phyloP scores from a whole-genome alignment of 495 filamentous ascomycete genomes.

The Acidomyces sp. region DNA sequence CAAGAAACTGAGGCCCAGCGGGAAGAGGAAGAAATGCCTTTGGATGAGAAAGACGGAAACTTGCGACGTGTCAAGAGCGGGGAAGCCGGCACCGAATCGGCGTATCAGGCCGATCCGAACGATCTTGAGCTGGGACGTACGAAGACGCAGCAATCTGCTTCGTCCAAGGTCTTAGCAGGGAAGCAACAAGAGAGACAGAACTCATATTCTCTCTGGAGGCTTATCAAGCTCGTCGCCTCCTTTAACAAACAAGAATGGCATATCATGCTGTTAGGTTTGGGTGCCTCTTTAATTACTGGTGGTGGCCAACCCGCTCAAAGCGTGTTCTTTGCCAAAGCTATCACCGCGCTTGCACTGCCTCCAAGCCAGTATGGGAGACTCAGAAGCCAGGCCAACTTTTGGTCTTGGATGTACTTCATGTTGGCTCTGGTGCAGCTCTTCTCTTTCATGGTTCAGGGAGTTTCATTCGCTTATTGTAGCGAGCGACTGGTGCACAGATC shows the following conservation, averaged over 20 bases:
- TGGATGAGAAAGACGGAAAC: conserved; percentile 27
- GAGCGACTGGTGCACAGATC: conserved; percentile 72
- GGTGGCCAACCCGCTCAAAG: conserved; percentile 75
- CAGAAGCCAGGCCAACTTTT: conserved; percentile 65
- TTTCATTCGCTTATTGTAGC: conserved; percentile 71
- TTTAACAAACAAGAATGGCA: conserved; percentile 69
- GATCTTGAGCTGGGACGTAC: conserved; percentile 48
- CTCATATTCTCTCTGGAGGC: conserved; percentile 62
- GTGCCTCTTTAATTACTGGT: conserved; percentile 69
- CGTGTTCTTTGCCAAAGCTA: conserved; percentile 82
- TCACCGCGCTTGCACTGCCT: conserved; percentile 50
- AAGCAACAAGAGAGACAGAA: conserved; percentile 33
- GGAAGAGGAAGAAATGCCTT: conserved; percentile 33
- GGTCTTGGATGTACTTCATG: conserved; percentile 89
- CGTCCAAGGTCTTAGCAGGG: conserved; percentile 52
- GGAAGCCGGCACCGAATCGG: conserved; percentile 18
- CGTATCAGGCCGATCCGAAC: conserved; percentile 38
- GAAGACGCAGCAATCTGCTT: conserved; percentile 54
- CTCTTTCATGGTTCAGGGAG: conserved; percentile 52
- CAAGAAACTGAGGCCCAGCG: conserved; percentile 33
- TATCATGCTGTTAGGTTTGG: conserved; percentile 62
- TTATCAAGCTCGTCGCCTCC: conserved; percentile 69
- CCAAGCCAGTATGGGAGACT: conserved; percentile 36
- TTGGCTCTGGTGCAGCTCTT: conserved; percentile 69
- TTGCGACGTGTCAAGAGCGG: conserved; percentile 10